Evolutionary conservation across 768 basidiomycete genomes (phyloP).

Genomic region (Termitomyces sp.): DNA sequence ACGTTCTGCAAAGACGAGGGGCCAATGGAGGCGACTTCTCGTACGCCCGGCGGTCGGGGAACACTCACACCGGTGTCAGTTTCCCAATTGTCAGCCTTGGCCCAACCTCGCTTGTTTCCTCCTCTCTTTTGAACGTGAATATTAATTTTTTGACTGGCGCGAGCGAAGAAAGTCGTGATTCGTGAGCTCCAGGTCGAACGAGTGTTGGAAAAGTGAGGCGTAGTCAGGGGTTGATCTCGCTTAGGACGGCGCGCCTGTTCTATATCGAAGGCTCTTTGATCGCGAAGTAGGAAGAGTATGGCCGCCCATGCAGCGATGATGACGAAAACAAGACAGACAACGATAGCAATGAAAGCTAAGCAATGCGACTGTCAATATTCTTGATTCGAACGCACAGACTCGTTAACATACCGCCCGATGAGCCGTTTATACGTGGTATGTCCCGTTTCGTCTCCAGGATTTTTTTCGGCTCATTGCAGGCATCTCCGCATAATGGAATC

Average conservation of each 20-base stretch:
- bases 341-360: conserved; percentile 59
- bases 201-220: neutral
- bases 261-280: conserved; percentile 42
- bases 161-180: conserved; percentile 7
- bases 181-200: conserved; percentile 9
- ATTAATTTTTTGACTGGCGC: neutral
- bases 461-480: neutral
- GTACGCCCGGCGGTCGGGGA: neutral
- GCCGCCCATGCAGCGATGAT: conserved; percentile 53
- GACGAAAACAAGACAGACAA: conserved; percentile 53
- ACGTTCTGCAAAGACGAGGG: conserved; percentile 8
- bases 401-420: neutral
- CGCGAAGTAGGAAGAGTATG: conserved; percentile 55
- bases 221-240: conserved; percentile 14
- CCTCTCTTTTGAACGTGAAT: conserved; percentile 18
- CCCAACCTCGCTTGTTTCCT: conserved; percentile 43
- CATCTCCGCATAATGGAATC: neutral
- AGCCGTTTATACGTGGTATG: neutral
- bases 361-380: neutral
- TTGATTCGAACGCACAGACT: neutral
- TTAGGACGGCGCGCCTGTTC: conserved; percentile 32
- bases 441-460: neutral
- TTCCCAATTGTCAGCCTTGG: conserved; percentile 53
- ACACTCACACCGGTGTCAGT: conserved; percentile 20
- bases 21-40: conserved; percentile 5